Conservation (phyloP, 176 grass and related monocot genomes). For the Echinochloa phyllopogon region DNA sequence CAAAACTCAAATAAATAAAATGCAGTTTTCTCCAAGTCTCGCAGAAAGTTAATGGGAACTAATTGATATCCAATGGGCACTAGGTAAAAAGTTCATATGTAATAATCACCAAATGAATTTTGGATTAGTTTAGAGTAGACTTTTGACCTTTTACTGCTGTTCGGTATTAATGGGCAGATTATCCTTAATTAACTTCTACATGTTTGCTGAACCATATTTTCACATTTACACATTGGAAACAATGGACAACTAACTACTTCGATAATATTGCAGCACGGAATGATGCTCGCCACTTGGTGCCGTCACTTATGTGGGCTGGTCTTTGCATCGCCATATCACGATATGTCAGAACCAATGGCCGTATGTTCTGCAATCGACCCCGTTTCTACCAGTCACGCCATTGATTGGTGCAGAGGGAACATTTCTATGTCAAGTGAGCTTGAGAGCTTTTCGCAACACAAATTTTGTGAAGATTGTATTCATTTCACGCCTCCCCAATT, state of each 20-base stretch:
- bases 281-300: slow-evolving; percentile 60
- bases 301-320: slow-evolving; percentile 69
- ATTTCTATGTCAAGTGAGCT: not conserved
- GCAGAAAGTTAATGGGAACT: not conserved
- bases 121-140: not conserved
- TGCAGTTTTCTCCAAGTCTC: not conserved
- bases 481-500: not conserved
- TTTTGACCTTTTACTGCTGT: not conserved
- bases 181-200: not conserved
- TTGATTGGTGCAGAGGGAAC: slow-evolving; percentile 6
- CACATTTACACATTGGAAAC: not conserved
- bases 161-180: not conserved
- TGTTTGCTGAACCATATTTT: not conserved
- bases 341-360: slow-evolving; percentile 73
- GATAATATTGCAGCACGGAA: slow-evolving; percentile 56
- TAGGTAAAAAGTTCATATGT: not conserved
- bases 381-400: slow-evolving; percentile 62
- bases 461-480: slow-evolving; percentile 9
- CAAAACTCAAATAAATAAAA: not conserved
- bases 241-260: not conserved
- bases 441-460: not conserved
- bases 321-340: slow-evolving; percentile 56
- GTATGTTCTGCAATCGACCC: slow-evolving; percentile 79
- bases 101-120: not conserved
- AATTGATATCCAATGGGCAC: not conserved